These are phyloP conservation scores for Dendrobium officinale DNA, from an alignment of 106 monocot genomes.

Conservation along the genomic window DNA sequence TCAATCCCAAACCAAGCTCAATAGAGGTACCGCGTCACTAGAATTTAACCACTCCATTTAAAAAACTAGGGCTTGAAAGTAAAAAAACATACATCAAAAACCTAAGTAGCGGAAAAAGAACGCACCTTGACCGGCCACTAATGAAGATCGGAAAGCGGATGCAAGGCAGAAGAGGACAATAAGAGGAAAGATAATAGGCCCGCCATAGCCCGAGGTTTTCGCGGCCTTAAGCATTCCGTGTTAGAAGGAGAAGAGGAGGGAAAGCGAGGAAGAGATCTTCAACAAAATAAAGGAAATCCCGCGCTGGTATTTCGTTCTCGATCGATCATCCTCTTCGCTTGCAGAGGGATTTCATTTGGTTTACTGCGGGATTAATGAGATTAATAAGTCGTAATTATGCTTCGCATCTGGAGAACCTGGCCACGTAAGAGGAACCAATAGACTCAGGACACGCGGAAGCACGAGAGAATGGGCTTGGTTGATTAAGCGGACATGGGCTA, in stretches of 20 bases:
- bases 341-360: not conserved
- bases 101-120: not conserved
- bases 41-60: not conserved
- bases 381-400: not conserved
- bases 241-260: not conserved
- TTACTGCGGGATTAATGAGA: not conserved
- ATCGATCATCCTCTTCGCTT: not conserved
- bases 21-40: too few species aligned
- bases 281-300: not conserved
- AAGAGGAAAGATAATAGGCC: not conserved
- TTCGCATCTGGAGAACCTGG: not conserved
- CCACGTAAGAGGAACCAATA: constrained; percentile 2
- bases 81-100: not conserved
- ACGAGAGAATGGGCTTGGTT: not conserved
- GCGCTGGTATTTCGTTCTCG: not conserved
- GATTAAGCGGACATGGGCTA: too few species aligned
- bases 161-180: not conserved
- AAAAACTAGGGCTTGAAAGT: not conserved
- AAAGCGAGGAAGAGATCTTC: not conserved
- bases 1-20: not conserved
- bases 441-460: not conserved
- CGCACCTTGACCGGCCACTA: constrained; percentile 3
- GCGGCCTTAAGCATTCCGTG: not conserved
- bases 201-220: not conserved
- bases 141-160: constrained; percentile 4